Conservation (phyloP, 345 rosid genomes). For the Euphorbia peplus region DNA sequence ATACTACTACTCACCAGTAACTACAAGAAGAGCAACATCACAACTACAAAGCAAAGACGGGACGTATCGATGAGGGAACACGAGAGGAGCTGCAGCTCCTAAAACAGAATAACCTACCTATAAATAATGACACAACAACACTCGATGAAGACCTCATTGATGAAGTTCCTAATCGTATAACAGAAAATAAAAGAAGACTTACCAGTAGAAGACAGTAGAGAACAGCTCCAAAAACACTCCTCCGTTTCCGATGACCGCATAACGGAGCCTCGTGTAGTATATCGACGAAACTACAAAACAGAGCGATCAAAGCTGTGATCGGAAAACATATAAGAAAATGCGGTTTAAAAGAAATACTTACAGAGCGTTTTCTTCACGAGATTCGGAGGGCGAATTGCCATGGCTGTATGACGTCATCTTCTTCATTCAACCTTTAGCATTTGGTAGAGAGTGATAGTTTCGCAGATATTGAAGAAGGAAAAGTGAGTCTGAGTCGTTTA, state of each 20-base stretch:
- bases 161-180: not conserved
- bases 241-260: constrained; percentile 85
- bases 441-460: not conserved
- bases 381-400: constrained; percentile 20
- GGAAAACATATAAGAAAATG: not conserved
- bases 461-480: not conserved
- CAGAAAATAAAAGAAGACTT: constrained; percentile 29
- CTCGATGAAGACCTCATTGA: not conserved
- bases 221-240: constrained; percentile 69
- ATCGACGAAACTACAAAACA: constrained; percentile 60
- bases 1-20: constrained; percentile 48
- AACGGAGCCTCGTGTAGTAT: constrained; percentile 92
- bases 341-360: not conserved
- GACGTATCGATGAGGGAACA: constrained; percentile 41
- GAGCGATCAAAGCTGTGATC: not conserved
- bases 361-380: constrained; percentile 30
- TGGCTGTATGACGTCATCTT: constrained; percentile 26
- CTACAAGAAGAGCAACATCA: constrained; percentile 57
- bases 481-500: too few relatives aligned
- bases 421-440: not conserved
- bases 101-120: constrained; percentile 77
- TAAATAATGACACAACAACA: constrained; percentile 29
- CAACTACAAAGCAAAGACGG: constrained; percentile 75
- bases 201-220: constrained; percentile 65
- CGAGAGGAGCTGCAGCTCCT: constrained; percentile 70